phyloP scores from a whole-genome alignment of 1,139 yeast species.

The Pichia sp. region DNA sequence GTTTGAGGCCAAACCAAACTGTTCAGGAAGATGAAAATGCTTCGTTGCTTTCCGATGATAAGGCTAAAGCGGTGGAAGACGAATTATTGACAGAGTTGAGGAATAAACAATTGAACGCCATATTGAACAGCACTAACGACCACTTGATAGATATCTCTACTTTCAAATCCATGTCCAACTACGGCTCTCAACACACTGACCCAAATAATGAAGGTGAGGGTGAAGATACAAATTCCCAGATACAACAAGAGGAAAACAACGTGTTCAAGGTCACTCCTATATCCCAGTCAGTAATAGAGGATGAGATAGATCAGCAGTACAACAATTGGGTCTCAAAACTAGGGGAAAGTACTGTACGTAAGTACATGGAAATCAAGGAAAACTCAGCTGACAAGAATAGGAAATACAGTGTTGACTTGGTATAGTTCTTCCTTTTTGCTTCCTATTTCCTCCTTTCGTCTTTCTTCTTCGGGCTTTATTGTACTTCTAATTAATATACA shows the following conservation, averaged over 20 bases:
- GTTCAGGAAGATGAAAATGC: constrained; percentile 27
- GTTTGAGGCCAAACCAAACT: constrained; percentile 20
- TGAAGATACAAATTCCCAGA: constrained; percentile 10
- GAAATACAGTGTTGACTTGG: constrained; percentile 9
- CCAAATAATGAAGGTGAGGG: not conserved
- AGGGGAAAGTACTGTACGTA: constrained; percentile 12
- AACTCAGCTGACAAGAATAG: not conserved
- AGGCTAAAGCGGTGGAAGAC: constrained; percentile 17
- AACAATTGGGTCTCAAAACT: constrained; percentile 11
- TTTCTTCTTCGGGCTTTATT: not conserved
- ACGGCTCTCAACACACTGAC: constrained; percentile 2
- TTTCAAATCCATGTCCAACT: constrained; percentile 13
- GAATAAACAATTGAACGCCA: constrained; percentile 29
- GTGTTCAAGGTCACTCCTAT: constrained; percentile 11
- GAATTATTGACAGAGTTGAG: constrained; percentile 26
- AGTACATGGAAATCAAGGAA: constrained; percentile 1
- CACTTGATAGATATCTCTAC: constrained; percentile 26
- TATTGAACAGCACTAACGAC: constrained; percentile 31
- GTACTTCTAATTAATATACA: not conserved
- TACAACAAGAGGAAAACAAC: constrained; percentile 10
- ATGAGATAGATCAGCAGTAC: constrained; percentile 16
- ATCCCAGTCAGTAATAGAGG: constrained; percentile 11
- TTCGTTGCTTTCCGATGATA: constrained; percentile 26
- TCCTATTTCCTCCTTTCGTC: not conserved
- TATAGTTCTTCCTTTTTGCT: not conserved